These are phyloP conservation scores for Aspergillus sp. DNA, from an alignment of 2,329 filamentous ascomycete species.

Conservation along the genomic window DNA sequence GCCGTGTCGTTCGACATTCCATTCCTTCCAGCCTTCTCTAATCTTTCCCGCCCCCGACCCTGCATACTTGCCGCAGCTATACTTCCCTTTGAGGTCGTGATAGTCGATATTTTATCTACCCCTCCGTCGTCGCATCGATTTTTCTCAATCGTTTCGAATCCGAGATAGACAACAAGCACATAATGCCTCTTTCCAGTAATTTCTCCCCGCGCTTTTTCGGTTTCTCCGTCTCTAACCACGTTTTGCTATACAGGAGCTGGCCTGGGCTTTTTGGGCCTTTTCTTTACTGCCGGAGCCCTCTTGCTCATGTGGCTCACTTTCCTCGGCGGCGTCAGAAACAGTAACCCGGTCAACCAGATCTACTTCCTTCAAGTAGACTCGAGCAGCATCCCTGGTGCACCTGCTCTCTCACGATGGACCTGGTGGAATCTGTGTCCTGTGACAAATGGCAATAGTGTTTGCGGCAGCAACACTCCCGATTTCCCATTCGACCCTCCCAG, in stretches of 20 bases:
- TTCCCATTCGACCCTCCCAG: constrained; percentile 64
- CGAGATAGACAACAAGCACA: constrained; percentile 1
- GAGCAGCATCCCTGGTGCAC: constrained; percentile 67
- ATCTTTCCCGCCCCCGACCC: constrained; percentile 3
- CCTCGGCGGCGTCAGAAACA: constrained; percentile 58
- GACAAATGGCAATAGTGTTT: constrained; percentile 59
- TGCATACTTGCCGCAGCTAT: neutral
- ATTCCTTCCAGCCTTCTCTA: constrained; percentile 1
- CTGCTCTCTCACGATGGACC: constrained; percentile 75
- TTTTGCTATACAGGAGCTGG: constrained; percentile 48
- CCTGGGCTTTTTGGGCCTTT: constrained; percentile 57
- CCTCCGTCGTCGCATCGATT: neutral
- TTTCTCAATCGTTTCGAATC: neutral
- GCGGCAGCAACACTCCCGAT: constrained; percentile 62
- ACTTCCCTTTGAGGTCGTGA: constrained; percentile 10
- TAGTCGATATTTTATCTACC: constrained; percentile 2
- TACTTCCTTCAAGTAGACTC: constrained; percentile 87
- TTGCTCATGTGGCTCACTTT: constrained; percentile 67
- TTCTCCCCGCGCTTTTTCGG: neutral
- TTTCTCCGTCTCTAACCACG: constrained; percentile 9
- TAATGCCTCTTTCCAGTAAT: constrained; percentile 36
- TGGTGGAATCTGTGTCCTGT: constrained; percentile 80
- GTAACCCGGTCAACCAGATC: constrained; percentile 65
- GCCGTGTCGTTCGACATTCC: constrained; percentile 5
- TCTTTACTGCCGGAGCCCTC: constrained; percentile 62